Conservation (phyloP, 768 basidiomycete genomes). For the Tylopilus sp. region DNA sequence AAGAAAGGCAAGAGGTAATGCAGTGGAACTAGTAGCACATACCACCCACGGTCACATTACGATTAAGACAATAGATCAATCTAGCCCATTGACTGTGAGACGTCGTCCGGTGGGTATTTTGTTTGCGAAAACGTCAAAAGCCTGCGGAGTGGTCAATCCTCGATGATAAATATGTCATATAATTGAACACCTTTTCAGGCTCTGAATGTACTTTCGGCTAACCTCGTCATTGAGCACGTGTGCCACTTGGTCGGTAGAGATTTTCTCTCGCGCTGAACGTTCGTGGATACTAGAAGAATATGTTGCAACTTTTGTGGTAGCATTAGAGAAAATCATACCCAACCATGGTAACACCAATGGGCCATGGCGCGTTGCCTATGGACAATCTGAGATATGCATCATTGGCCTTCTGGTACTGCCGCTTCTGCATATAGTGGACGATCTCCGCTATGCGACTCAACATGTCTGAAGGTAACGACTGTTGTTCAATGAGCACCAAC, state of each 20-base stretch:
- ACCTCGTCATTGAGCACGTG: slow-evolving; percentile 99
- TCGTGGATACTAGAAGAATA: slow-evolving; percentile 77
- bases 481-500: slow-evolving; percentile 9
- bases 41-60: slow-evolving; percentile 3
- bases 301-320: not conserved
- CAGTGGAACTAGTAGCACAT: slow-evolving; percentile 4
- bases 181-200: slow-evolving; percentile 78
- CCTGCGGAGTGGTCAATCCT: slow-evolving; percentile 40
- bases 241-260: slow-evolving; percentile 94
- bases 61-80: slow-evolving; percentile 1
- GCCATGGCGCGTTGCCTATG: slow-evolving; percentile 99
- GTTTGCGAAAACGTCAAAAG: slow-evolving; percentile 94
- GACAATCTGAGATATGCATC: slow-evolving; percentile 95
- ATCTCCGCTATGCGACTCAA: slow-evolving; percentile 87
- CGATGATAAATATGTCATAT: not conserved
- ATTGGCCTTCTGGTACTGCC: slow-evolving; percentile 93
- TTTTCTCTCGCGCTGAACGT: slow-evolving; percentile 96
- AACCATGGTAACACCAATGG: slow-evolving; percentile 99
- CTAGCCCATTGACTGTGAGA: slow-evolving; percentile 89
- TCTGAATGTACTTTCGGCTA: slow-evolving; percentile 97
- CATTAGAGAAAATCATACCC: slow-evolving; percentile 53
- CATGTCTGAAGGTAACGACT: slow-evolving; percentile 84
- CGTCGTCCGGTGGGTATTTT: slow-evolving; percentile 90
- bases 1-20: slow-evolving; percentile 28
- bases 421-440: slow-evolving; percentile 93